Base-by-base conservation (phyloP, 148 eudicot genomes). In the Fallopia convolvulus region DNA sequence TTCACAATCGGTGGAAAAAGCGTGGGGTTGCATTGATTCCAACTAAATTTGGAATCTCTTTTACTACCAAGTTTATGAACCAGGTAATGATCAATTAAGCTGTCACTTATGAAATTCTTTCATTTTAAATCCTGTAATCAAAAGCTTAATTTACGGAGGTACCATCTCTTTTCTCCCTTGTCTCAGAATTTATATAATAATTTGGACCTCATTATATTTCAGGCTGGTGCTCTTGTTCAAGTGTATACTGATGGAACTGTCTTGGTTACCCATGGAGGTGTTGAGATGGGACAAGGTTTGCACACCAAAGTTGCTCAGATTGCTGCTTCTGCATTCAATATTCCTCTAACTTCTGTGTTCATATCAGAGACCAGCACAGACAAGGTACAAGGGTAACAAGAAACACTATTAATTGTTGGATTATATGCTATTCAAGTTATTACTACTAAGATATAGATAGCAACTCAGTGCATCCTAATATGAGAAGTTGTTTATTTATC, bases 281-380 rank as follows among this genome's bases (percentile, higher is more conserved):
- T 95, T 75, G 99, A 95, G 84, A 95, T 95, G 99, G 99, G 99
- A 61, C 99, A 95, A 87, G 99, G 99, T 82, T 87, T 95, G 77
- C 98, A 95, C 83, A 95, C 99, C 11, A 95, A 95, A 86, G 88
- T 93, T 82, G 99, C 99, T 74, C 99, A 95, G 84, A 81, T 95
- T 83, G 99, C 99, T 81, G 99, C 99, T 58, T 91, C 97, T 75
- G 87, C 88, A 75, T 95, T 95, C 82, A 74, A 88, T 79, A 89
- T 91, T 79, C 98, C 99, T 79, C 90, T 95, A 73, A 90, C 85
- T 80, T 90, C 94, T 60, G 91, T 95, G 40, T 95, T 93, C 81
- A 93, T 93, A 83, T 95, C 99, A 9, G 99, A 95, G 85, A 95
- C 99, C 68, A 95, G 99, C 85, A 95, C 99, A n/a, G 99, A 95